phyloP scores from a whole-genome alignment of 345 rosid species.

The Orychophragmus violaceus region DNA sequence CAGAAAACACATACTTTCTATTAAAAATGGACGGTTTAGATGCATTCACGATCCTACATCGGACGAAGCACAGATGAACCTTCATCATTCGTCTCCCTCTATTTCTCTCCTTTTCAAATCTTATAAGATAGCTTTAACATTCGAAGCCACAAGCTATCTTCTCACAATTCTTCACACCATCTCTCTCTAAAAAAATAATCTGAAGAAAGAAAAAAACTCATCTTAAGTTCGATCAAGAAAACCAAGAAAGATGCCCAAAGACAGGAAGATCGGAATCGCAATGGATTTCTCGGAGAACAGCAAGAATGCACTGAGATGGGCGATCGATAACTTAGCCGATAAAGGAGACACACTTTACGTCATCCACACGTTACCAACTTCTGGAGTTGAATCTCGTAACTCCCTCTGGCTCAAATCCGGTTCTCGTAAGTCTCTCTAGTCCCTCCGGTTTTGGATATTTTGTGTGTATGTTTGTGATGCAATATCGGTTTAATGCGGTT shows the following conservation, averaged over 20 bases:
- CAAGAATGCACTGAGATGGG: slow-evolving; percentile 87
- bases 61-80: slow-evolving; percentile 12
- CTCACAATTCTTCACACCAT: slow-evolving; percentile 4
- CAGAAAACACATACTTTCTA: not conserved
- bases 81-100: slow-evolving; percentile 3
- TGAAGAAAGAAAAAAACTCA: not conserved
- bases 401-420: slow-evolving; percentile 52
- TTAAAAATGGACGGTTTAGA: slow-evolving; percentile 11
- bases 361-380: slow-evolving; percentile 52
- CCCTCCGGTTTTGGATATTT: not conserved
- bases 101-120: not conserved
- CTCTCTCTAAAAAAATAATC: not conserved
- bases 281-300: slow-evolving; percentile 93
- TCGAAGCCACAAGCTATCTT: not conserved
- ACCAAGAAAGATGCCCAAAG: slow-evolving; percentile 46
- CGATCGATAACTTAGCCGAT: slow-evolving; percentile 67
- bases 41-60: slow-evolving; percentile 6
- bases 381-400: slow-evolving; percentile 42
- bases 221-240: not conserved
- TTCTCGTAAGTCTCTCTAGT: slow-evolving; percentile 53
- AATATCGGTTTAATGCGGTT: not conserved
- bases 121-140: not conserved
- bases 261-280: slow-evolving; percentile 69
- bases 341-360: slow-evolving; percentile 64
- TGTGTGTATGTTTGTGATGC: not conserved